Evolutionary conservation across 495 filamentous ascomycete genomes (phyloP), one percentile per base, ranked within the genome.

Genomic region (Ramalina intermedia): DNA sequence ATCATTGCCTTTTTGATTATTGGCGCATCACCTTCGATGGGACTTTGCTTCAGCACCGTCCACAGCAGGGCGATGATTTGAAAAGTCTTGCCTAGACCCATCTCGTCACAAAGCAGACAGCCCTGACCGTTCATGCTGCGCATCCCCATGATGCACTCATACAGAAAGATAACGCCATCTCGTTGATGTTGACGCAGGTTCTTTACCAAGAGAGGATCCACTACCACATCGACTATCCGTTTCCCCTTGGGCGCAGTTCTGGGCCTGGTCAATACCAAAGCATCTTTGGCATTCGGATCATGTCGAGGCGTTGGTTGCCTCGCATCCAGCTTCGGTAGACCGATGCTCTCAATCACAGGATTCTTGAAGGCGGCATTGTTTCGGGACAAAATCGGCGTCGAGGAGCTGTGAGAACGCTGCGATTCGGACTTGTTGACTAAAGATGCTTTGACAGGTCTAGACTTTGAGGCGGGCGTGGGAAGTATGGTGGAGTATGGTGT

Each of bases 131-230:
- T 78, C 53, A 77, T 85, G 24, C 68, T 60, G 38, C 80, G 69
- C 72, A 86, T 75, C 11, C 84, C 84, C 84, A 90, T 90, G 0
- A 90, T 79, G 61, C 84, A 87, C 62, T 88, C 84, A 55, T 90
- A 90, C 37, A 90, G 62, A 55, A 90, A 90, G 51, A 75, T 69
- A 14, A 88, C 79, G 41, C 84, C 84, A 54, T 85, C 81, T 3
- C 82, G 74, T 62, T 90, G 84, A 62, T 90, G 85, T 35, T 76
- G 73, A 3, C 85, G 79, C 13, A 90, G 64, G 52, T 79, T 72
- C 52, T 76, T 75, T 0, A 63, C 58, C n/a, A 90, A 61, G 24
- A 83, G 61, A 11, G 84, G 84, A 63, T 90, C 84, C 1, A 90
- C 74, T 4, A 90, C 85, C 3, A 90, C 84, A 62, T 88, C 84